Conservation (phyloP, 441 rosid genomes). For the Jatropha podagrica region DNA sequence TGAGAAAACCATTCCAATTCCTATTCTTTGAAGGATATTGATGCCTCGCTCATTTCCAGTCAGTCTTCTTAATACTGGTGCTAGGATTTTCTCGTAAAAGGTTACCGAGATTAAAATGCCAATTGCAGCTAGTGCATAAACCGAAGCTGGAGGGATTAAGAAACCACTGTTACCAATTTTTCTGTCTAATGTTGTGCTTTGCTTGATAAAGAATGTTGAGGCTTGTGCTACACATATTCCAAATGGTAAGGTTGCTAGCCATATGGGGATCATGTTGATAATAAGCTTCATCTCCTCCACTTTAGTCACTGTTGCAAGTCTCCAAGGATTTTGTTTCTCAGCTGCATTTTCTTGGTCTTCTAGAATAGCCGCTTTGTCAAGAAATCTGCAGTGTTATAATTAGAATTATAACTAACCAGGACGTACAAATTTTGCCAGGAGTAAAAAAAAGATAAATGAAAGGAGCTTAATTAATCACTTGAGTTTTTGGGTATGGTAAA, state of each 20-base stretch:
- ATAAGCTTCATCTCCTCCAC: constrained; percentile 89
- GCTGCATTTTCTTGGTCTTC: constrained; percentile 32
- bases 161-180: constrained; percentile 40
- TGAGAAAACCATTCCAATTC: constrained; percentile 80
- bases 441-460: no score
- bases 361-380: constrained; percentile 79
- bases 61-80: constrained; percentile 48
- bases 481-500: constrained; percentile 61
- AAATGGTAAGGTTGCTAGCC: constrained; percentile 71
- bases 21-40: constrained; percentile 80
- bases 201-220: constrained; percentile 88
- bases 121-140: constrained; percentile 55
- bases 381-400: constrained; percentile 48
- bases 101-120: constrained; percentile 63
- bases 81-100: constrained; percentile 63
- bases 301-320: constrained; percentile 68
- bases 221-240: constrained; percentile 72
- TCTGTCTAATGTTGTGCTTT: constrained; percentile 56
- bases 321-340: constrained; percentile 61
- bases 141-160: constrained; percentile 68
- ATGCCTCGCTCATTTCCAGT: constrained; percentile 79
- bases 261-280: constrained; percentile 79
- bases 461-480: constrained; percentile 39
- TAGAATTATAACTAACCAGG: background rate
- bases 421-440: no score